A percentile compares a stretch with the other conserved stretches of the same genome.
Evolutionary conservation across 208 protist species (phyloP).

Genomic region (Leishmania major): DNA sequence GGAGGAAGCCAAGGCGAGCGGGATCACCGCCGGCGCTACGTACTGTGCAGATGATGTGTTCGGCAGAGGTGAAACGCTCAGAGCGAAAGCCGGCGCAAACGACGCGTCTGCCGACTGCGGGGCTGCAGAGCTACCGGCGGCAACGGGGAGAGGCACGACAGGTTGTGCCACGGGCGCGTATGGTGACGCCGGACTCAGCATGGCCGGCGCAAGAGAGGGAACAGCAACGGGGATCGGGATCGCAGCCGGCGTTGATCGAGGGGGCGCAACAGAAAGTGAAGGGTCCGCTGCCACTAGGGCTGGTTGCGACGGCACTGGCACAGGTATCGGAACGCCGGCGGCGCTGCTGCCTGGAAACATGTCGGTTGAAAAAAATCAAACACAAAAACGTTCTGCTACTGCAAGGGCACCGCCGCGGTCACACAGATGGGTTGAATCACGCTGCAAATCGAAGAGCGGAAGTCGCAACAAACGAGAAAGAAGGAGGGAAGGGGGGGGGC

Average conservation of each 20-base stretch:
- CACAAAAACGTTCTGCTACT: not conserved
- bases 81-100: not conserved
- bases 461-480: too few relatives aligned
- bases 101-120: not conserved
- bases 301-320: constrained; percentile 8
- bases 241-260: not conserved
- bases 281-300: not conserved
- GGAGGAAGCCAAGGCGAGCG: not conserved
- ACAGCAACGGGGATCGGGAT: constrained; percentile 13
- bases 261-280: constrained; percentile 1
- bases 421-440: not conserved
- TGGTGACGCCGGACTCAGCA: not conserved
- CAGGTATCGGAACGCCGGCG: constrained; percentile 4
- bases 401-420: not conserved
- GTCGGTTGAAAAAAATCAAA: not conserved
- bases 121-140: not conserved
- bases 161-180: not conserved
- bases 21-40: not conserved
- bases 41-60: not conserved
- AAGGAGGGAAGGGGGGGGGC: too few relatives aligned
- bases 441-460: not conserved
- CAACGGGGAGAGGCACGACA: not conserved
- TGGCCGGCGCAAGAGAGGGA: not conserved
- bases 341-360: constrained; percentile 1
- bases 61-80: not conserved